These are phyloP conservation scores for Phyllosticta paracitricarpa DNA, from an alignment of 2,329 filamentous ascomycete genomes.

Conservation along the genomic window DNA sequence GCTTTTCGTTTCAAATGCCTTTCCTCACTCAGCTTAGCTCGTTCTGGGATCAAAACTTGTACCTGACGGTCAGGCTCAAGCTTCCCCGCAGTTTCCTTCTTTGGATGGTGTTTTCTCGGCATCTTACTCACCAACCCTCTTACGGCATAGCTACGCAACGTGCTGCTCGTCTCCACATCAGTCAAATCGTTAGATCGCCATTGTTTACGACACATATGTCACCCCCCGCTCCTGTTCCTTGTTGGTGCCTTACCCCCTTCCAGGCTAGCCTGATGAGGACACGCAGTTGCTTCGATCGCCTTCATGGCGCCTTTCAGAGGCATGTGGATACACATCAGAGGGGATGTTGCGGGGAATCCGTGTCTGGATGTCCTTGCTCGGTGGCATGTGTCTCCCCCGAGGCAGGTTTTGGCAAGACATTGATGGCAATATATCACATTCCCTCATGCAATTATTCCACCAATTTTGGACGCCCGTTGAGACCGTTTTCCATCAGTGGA, in stretches of 20 bases:
- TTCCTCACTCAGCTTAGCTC: neutral
- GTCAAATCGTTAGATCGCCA: neutral
- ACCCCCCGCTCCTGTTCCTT: neutral
- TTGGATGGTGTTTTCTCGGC: neutral
- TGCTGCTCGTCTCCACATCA: neutral
- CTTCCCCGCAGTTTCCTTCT: constrained; percentile 11
- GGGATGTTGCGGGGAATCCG: neutral
- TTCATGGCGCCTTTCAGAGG: neutral
- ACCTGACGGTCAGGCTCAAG: constrained; percentile 9
- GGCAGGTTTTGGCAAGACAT: neutral
- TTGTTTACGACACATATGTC: neutral
- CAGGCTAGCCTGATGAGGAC: neutral
- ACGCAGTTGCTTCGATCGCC: neutral
- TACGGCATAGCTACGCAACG: neutral
- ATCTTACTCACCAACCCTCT: neutral
- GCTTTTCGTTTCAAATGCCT: neutral
- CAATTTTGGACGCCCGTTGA: neutral
- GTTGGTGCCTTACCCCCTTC: constrained; percentile 2
- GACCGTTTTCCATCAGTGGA: neutral
- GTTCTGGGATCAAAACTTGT: constrained; percentile 1
- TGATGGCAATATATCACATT: neutral
- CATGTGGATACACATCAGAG: neutral
- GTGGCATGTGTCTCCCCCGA: constrained; percentile 6
- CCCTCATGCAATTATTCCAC: neutral
- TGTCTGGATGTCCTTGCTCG: neutral